phyloP scores from a whole-genome alignment of 2,329 filamentous ascomycete genomes.

The Akanthomyces lecanii region DNA sequence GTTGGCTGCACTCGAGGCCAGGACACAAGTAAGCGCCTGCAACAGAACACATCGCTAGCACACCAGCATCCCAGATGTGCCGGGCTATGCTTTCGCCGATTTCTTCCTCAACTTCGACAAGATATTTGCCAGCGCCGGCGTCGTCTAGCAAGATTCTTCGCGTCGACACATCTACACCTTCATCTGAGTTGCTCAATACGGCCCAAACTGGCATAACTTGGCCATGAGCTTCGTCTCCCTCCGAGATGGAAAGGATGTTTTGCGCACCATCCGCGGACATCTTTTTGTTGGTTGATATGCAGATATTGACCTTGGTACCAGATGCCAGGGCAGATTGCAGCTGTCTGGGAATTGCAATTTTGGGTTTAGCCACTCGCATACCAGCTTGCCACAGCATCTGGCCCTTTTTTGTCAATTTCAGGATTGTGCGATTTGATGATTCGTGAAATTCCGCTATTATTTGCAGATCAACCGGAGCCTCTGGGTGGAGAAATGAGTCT shows the following conservation, averaged over 20 bases:
- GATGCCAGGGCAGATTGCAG: constrained; percentile 25
- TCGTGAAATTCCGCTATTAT: constrained; percentile 30
- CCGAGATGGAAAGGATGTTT: constrained; percentile 23
- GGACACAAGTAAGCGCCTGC: constrained; percentile 27
- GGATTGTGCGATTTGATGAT: constrained; percentile 22
- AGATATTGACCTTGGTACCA: constrained; percentile 26
- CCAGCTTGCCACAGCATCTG: constrained; percentile 31
- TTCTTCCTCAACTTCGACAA: constrained; percentile 49
- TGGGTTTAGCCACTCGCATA: constrained; percentile 38
- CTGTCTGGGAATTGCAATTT: constrained; percentile 26
- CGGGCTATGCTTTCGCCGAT: constrained; percentile 57
- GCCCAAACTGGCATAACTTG: constrained; percentile 44
- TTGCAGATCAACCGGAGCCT: constrained; percentile 40
- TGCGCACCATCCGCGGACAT: constrained; percentile 26
- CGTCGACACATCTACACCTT: constrained; percentile 25
- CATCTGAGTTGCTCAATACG: constrained; percentile 26
- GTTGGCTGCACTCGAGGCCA: constrained; percentile 25
- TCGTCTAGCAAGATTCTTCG: constrained; percentile 29
- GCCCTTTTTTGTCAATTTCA: constrained; percentile 25
- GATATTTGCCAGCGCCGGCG: constrained; percentile 21
- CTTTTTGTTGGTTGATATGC: constrained; percentile 26
- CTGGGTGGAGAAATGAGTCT: constrained; percentile 49
- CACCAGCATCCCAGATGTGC: constrained; percentile 56
- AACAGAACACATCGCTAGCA: constrained; percentile 39
- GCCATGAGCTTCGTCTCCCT: constrained; percentile 24